Conservation (phyloP, 257 asterid species). For the Rehmannia glutinosa region DNA sequence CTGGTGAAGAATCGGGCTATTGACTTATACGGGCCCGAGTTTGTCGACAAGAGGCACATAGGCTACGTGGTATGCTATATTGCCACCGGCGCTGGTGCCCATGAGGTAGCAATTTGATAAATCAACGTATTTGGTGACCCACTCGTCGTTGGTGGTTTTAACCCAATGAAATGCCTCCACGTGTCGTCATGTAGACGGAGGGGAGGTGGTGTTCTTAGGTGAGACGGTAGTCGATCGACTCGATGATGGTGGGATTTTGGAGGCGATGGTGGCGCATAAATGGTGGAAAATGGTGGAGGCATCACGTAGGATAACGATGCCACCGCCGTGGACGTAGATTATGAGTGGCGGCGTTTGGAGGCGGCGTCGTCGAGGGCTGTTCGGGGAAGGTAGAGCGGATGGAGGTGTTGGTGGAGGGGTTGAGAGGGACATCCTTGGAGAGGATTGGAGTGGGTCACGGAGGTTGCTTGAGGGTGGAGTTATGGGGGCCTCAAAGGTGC, state of each 20-base stretch:
- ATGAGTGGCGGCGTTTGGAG: conserved; percentile 30
- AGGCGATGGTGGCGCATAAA: conserved; percentile 13
- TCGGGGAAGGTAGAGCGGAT: conserved; percentile 31
- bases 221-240: conserved; percentile 42
- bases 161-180: conserved; percentile 40
- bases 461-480: no score
- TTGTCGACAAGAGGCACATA: conserved; percentile 24
- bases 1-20: conserved; percentile 46
- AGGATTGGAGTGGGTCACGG: no score
- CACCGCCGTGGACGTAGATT: conserved; percentile 53
- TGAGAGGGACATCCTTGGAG: conserved; percentile 36
- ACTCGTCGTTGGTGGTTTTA: conserved; percentile 25
- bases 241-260: conserved; percentile 27
- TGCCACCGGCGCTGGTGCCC: conserved; percentile 56
- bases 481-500: no score
- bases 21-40: conserved; percentile 32
- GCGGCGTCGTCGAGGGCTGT: neutral
- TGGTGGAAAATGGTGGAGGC: conserved; percentile 12
- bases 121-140: conserved; percentile 40
- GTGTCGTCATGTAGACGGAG: no score
- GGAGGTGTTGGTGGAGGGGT: conserved; percentile 20
- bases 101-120: no score
- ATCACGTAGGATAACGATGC: conserved; percentile 30
- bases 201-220: conserved; percentile 68
- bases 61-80: conserved; percentile 36